These are phyloP conservation scores for Exophiala viscosa DNA, from an alignment of 2,329 filamentous ascomycete species.

Conservation along the genomic window DNA sequence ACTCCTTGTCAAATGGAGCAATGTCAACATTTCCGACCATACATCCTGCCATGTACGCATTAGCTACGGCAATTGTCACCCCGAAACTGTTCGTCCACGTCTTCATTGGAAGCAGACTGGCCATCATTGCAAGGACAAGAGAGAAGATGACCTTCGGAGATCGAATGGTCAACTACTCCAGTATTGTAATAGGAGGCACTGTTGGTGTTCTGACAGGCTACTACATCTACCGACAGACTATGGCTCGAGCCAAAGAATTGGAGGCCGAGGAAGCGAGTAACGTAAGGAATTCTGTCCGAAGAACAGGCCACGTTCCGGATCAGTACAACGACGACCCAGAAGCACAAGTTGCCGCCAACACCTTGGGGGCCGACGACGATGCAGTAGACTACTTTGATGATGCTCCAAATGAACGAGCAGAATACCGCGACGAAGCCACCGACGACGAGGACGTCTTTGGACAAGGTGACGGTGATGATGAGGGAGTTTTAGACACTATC, in stretches of 20 bases:
- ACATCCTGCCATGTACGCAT: constrained; percentile 66
- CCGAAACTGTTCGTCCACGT: constrained; percentile 89
- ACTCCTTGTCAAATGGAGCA: constrained; percentile 89
- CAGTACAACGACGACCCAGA: constrained; percentile 38
- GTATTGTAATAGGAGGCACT: constrained; percentile 67
- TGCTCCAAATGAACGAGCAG: constrained; percentile 26
- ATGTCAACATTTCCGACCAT: constrained; percentile 91
- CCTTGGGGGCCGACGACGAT: constrained; percentile 40
- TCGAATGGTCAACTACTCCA: constrained; percentile 77
- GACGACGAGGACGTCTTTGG: constrained; percentile 49
- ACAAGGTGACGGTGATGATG: constrained; percentile 30
- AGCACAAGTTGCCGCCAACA: constrained; percentile 38
- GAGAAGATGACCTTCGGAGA: constrained; percentile 76
- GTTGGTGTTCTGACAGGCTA: constrained; percentile 74
- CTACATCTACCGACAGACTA: constrained; percentile 71
- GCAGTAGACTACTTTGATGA: constrained; percentile 45
- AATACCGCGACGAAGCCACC: constrained; percentile 52
- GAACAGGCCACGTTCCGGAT: constrained; percentile 23
- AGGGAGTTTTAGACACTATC: constrained; percentile 35
- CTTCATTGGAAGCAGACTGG: constrained; percentile 83
- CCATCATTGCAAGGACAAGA: constrained; percentile 74
- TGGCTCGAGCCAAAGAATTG: constrained; percentile 47
- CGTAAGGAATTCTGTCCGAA: constrained; percentile 36
- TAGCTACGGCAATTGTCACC: constrained; percentile 75
- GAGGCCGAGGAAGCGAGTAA: constrained; percentile 45